Conservation (phyloP, 2,329 filamentous ascomycete species). For the Phoma sp. region DNA sequence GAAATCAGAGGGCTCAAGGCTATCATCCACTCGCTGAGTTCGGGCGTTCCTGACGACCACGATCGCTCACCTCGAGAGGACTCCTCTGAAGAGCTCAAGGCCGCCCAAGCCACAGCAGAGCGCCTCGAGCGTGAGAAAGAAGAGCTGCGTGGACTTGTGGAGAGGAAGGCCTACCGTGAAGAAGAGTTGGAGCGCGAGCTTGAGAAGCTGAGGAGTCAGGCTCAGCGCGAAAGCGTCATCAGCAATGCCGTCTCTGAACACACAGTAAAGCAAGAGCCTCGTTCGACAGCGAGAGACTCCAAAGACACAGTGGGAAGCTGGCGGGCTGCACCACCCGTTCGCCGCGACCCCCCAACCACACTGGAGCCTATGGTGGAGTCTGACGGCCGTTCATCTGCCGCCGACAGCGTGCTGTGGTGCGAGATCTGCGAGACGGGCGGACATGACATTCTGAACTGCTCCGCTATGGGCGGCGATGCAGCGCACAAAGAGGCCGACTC, state of each 20-base stretch:
- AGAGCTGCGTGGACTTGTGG: constrained; percentile 75
- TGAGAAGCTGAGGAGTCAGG: constrained; percentile 60
- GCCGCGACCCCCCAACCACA: constrained; percentile 50
- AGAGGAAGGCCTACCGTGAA: constrained; percentile 75
- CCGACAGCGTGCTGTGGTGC: constrained; percentile 80
- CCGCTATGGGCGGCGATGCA: constrained; percentile 75
- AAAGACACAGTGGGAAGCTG: constrained; percentile 69
- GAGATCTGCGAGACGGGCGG: constrained; percentile 93
- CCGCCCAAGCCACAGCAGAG: constrained; percentile 67
- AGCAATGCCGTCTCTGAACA: constrained; percentile 58
- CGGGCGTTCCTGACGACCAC: constrained; percentile 63
- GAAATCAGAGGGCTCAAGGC: constrained; percentile 97
- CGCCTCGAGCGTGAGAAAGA: constrained; percentile 81
- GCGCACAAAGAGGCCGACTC: constrained; percentile 29
- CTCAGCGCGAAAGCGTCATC: constrained; percentile 61
- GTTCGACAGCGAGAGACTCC: constrained; percentile 69
- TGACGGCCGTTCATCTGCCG: constrained; percentile 65
- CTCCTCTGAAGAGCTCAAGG: constrained; percentile 56
- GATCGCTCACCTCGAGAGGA: constrained; percentile 38
- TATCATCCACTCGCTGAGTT: constrained; percentile 93
- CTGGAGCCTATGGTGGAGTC: constrained; percentile 75
- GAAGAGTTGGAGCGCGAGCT: constrained; percentile 87
- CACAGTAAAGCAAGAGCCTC: constrained; percentile 56
- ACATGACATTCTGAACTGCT: constrained; percentile 93
- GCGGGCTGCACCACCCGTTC: constrained; percentile 48